Base-by-base conservation (phyloP, 1,139 yeast genomes). In the Taiozyma sp. region DNA sequence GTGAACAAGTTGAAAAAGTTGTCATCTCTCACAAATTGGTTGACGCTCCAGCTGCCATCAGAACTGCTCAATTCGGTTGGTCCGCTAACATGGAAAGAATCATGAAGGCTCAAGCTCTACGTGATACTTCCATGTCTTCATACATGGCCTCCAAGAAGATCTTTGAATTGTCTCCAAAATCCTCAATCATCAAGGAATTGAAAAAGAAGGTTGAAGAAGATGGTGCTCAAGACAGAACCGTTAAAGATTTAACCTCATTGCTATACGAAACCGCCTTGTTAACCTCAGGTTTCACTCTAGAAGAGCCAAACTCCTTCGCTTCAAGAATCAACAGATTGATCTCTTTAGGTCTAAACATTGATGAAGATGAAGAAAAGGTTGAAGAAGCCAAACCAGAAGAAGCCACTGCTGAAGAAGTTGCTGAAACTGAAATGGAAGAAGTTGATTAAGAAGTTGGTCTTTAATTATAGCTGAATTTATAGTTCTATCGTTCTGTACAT, bases 81-180 rank as follows among this genome's bases (percentile, higher is more conserved):
- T 93, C 99, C 65, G 99, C 99, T 68, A 93, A 93, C 83, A 95
- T 95, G 99, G 99, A 93, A 81, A 93, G 99, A 87, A 93, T 93
- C 82, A 95, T 93, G 99, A 93, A 93, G 83, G 99, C 99, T 59
- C 99, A 93, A 82, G 99, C 99, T 67, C 83, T 93, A 69, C 92
- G 99, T 81, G 99, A 93, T 76, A 88, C 96, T 65, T 84, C 96
- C 65, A 93, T 95, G 99, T 91, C 98, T 48, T 84, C 97, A 58
- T 93, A 93, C 95, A 95, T 93, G 99, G 87, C 99, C 46, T 93
- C 99, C 54, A 95, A 95, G 91, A 93, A 93, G 87, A 93, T 95
- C 67, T 90, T 93, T 69, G 99, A 95, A 81, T 91, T 93, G 67
- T 93, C 98, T 69, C 98, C 99, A 78, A 87, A 83, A 74, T 92